These are phyloP conservation scores for Cymodocea nodosa DNA, from an alignment of 116 monocot species.

Conservation along the genomic window DNA sequence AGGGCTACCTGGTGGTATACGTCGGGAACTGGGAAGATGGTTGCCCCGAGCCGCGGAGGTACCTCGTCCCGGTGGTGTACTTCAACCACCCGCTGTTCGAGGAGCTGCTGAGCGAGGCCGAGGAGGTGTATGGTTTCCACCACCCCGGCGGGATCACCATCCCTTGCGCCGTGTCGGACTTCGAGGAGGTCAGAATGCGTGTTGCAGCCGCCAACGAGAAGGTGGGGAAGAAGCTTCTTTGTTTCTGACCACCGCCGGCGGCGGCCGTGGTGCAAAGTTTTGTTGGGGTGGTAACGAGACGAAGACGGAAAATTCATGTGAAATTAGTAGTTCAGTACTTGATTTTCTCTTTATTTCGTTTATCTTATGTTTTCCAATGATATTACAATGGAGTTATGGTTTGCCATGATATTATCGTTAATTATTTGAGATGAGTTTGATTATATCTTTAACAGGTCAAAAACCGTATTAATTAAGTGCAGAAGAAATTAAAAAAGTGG, in stretches of 20 bases:
- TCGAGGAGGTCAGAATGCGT: constrained; percentile 21
- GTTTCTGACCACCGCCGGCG: background rate
- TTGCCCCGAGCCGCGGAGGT: constrained; percentile 1
- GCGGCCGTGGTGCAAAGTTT: no score
- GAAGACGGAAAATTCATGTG: no score
- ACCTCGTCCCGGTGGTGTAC: constrained; percentile 30
- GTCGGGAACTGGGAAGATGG: constrained; percentile 8
- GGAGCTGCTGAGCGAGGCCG: constrained; percentile 30
- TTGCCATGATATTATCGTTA: no score
- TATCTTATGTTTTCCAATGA: no score
- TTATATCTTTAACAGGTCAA: no score
- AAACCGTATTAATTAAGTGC: no score
- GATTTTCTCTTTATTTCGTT: no score
- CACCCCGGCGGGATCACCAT: constrained; percentile 40
- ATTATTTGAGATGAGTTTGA: no score
- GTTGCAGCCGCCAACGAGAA: constrained; percentile 5
- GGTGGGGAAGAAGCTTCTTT: background rate
- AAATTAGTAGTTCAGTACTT: no score
- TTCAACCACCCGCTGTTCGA: constrained; percentile 50
- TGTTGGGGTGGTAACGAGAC: no score
- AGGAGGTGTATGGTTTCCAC: constrained; percentile 29
- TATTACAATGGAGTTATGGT: no score
- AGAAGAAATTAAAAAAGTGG: no score
- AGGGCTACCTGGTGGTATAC: constrained; percentile 36
- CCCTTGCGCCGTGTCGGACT: constrained; percentile 24